These are phyloP conservation scores for Boletus tylopilopsis DNA, from an alignment of 768 basidiomycete species.

Conservation along the genomic window DNA sequence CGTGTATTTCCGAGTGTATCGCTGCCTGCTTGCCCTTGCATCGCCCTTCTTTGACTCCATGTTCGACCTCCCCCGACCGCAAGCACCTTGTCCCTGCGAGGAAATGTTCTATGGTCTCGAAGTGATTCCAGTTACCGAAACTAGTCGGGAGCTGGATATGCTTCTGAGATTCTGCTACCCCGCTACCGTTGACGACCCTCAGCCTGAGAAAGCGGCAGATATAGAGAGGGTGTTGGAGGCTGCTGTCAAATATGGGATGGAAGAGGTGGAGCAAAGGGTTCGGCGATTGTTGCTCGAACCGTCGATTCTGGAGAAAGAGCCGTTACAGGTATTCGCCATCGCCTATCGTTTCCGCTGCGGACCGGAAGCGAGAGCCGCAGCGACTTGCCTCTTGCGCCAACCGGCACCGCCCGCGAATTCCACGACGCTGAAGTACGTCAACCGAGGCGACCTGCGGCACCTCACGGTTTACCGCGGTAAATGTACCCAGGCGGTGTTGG, in stretches of 20 bases:
- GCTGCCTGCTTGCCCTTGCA: conserved; percentile 25
- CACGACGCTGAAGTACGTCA: conserved; percentile 3
- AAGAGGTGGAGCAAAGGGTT: conserved; percentile 22
- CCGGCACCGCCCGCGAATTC: conserved; percentile 4
- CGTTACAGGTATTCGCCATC: conserved; percentile 32
- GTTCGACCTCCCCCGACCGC: conserved; percentile 30
- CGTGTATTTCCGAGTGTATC: conserved; percentile 21
- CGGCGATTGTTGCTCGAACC: conserved; percentile 25
- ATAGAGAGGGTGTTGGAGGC: conserved; percentile 26
- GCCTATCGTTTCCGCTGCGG: conserved; percentile 31
- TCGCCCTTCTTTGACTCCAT: conserved; percentile 32
- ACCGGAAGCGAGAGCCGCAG: conserved; percentile 30
- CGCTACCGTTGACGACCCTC: conserved; percentile 21
- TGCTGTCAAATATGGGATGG: conserved; percentile 31
- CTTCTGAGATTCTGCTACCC: conserved; percentile 38
- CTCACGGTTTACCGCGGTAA: conserved; percentile 20
- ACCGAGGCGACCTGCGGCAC: conserved; percentile 7
- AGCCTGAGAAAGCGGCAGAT: conserved; percentile 11
- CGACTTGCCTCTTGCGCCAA: conserved; percentile 23
- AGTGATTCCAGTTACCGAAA: conserved; percentile 31
- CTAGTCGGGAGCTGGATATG: conserved; percentile 23
- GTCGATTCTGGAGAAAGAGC: conserved; percentile 23
- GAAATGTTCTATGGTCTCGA: conserved; percentile 17
- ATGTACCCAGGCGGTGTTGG: conserved; percentile 18
- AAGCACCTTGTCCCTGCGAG: conserved; percentile 1